Base-by-base conservation (phyloP, 202 grass and related monocot species). In the Dendrocalamus latiflorus region DNA sequence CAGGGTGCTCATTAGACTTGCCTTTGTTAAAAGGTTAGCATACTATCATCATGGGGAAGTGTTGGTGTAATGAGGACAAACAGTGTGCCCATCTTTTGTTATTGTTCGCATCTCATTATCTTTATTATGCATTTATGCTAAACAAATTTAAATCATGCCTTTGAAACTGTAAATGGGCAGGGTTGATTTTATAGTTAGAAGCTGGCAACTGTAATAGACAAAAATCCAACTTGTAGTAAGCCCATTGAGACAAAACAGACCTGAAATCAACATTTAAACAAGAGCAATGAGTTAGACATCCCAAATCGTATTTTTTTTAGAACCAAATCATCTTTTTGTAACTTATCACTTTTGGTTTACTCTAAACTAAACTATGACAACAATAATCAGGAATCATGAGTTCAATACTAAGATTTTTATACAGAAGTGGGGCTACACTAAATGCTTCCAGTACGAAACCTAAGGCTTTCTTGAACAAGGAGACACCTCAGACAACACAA, bases 101-200 rank as follows among this genome's bases (percentile, higher is more conserved):
- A 16, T 16, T 72, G 21, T 10, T 71, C 22, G 14, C 22, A 63
- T 85, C 6, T 63, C 68, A 17, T 28, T 48, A 50, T 54, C 10
- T 43, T 78, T 77, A 50, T 70, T 74, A 81, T 41, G 36, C 50
- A 80, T 74, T 55, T 74, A 13, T 34, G 70, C 18, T 21, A 20
- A 59, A 58, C 14, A 45, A 43, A 62, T 62, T 61, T 62, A 26
- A 41, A 61, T 20, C 4, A 62, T 30, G 14, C 21, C 14, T 62
- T 76, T 62, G 10, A 70, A 56, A 15, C 6, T 58, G 45, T 47
- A 45, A 28, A 25, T 44, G 43, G 22, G 43, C 33, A 17, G 9
- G 11, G 9, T 44, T 62, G 8, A 50, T 78, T 63, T 78, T 65
- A 65, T 51, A 65, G 24, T 57, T 37, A 50, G n/a, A n/a, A n/a